Percentiles rank a stretch among this genome's conserved stretches.
Conservation (phyloP, 140 eudicot genomes). For the Bidens hawaiensis region DNA sequence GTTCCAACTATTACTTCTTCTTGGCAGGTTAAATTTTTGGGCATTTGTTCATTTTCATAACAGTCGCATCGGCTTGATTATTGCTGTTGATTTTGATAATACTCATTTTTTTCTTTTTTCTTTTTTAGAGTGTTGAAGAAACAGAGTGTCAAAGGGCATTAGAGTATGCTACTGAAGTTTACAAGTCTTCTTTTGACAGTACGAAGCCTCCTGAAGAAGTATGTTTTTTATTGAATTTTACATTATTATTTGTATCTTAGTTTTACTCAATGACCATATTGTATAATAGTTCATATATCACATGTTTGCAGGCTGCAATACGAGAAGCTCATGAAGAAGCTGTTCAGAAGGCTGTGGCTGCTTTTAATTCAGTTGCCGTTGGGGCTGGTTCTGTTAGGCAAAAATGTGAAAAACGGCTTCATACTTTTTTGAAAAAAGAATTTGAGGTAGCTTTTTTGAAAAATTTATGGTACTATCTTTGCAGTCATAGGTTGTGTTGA, state of each 20-base stretch:
- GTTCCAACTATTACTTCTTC: slow-evolving; percentile 96
- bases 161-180: slow-evolving; percentile 71
- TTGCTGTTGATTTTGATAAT: slow-evolving; percentile 5
- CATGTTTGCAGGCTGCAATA: slow-evolving; percentile 50
- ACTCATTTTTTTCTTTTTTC: background rate
- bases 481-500: background rate
- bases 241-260: background rate
- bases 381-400: slow-evolving; percentile 82
- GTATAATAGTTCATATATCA: background rate
- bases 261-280: slow-evolving; percentile 6
- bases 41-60: background rate
- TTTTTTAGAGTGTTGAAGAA: slow-evolving; percentile 88
- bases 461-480: slow-evolving; percentile 4
- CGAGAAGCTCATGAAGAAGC: slow-evolving; percentile 92
- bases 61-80: background rate
- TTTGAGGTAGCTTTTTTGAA: slow-evolving; percentile 52
- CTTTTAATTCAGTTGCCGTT: slow-evolving; percentile 76
- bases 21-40: slow-evolving; percentile 66
- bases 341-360: slow-evolving; percentile 55
- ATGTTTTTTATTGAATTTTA: slow-evolving; percentile 10
- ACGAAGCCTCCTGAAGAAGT: slow-evolving; percentile 91
- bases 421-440: slow-evolving; percentile 58
- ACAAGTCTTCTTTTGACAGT: slow-evolving; percentile 70
- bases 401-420: slow-evolving; percentile 76
- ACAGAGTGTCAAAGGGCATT: slow-evolving; percentile 83